phyloP scores from a whole-genome alignment of 768 basidiomycete species.

The Phaffia tasmanica region DNA sequence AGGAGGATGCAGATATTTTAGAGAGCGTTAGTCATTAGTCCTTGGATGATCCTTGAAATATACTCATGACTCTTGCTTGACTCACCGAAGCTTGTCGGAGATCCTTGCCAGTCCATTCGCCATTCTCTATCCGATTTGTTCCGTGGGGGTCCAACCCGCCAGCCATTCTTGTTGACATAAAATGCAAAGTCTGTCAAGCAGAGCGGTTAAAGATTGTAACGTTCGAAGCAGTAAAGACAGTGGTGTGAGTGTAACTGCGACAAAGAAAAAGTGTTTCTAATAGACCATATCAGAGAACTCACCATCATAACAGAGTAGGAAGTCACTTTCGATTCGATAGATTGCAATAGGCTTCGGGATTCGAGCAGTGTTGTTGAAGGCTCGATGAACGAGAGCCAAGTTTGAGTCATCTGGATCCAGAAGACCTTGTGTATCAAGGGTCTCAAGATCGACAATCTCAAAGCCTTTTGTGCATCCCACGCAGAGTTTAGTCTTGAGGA shows the following conservation, averaged over 20 bases:
- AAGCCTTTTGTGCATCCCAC: constrained; percentile 96
- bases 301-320: constrained; percentile 96
- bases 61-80: constrained; percentile 18
- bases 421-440: constrained; percentile 88
- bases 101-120: constrained; percentile 94
- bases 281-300: constrained; percentile 32
- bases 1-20: background rate
- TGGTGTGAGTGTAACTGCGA: background rate
- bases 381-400: constrained; percentile 81
- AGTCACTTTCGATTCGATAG: constrained; percentile 91
- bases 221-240: background rate
- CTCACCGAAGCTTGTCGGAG: constrained; percentile 86
- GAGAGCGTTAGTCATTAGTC: constrained; percentile 11
- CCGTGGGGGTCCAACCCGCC: constrained; percentile 45
- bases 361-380: constrained; percentile 45
- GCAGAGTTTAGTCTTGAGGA: constrained; percentile 92
- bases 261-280: background rate
- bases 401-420: constrained; percentile 84
- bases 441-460: constrained; percentile 96
- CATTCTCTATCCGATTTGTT: constrained; percentile 41
- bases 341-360: constrained; percentile 80
- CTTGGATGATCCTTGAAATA: background rate
- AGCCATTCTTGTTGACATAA: constrained; percentile 93
- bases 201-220: background rate
- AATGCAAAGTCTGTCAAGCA: constrained; percentile 77